Base-by-base conservation (phyloP, 768 basidiomycete genomes). In the Kwoniella bestiolae region DNA sequence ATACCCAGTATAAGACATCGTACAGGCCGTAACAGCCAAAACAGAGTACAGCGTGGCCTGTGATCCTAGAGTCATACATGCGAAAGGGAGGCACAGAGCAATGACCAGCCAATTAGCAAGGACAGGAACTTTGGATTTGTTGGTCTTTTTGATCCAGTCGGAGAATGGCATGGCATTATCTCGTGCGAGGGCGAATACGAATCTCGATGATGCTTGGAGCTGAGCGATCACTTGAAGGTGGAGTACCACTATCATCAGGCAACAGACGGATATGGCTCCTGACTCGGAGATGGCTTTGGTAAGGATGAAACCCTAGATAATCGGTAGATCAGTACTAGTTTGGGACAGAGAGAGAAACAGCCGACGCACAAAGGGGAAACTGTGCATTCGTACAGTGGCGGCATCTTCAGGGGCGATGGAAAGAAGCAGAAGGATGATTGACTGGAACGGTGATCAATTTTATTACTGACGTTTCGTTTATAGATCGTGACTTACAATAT, bases 131-230 rank as follows among this genome's bases (percentile, higher is more conserved):
- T 73, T 73, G 32, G 67, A 46, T 6, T 66, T 60, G n/a, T 74
- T 72, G 12, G 80, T 78, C 7, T 67, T 63, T 5, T 73, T 70
- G 66, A 83, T 73, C 53, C 74, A 71, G 28, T 74, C 58, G 7
- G 79, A 78, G 56, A 81, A 82, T 0, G 83, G 83, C 25, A 83
- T 56, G 21, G 83, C 82, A 25, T 81, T 78, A 61, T 83, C 83
- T 52, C 83, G 73, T 2, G 82, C 79, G 9, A 82, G 69, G 14
- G 83, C 81, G 70, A 79, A 83, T 41, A 82, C 75, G 77, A 81
- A 83, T 38, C 83, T 78, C 2, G 81, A 81, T 21, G 82, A 83
- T 7, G 82, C 82, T 67, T 82, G 82, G 18, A 83, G 71, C 61
- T 81, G 80, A 3, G 82, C 82, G 21, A 80, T 64, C 35, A 74